Percentiles rank a stretch among this genome's conserved stretches.
Evolutionary conservation across 2,329 filamentous ascomycete genomes (phyloP).

Genomic region (Fusarium miscanthi): DNA sequence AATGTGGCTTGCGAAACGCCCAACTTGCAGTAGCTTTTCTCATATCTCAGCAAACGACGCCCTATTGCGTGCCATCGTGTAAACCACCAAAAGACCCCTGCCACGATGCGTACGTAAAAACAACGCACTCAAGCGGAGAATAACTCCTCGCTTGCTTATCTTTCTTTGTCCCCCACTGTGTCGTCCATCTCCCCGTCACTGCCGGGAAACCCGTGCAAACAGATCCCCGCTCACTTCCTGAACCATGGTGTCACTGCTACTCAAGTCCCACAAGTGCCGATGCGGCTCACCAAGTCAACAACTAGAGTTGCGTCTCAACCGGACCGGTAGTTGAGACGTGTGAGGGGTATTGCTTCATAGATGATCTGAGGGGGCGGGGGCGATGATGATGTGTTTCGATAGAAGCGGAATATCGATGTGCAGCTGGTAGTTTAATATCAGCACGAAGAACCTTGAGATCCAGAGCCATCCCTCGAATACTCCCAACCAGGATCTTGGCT

Average conservation of each 20-base stretch:
- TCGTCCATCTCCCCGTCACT: slow-evolving; percentile 8
- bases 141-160: slow-evolving; percentile 13
- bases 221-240: slow-evolving; percentile 1
- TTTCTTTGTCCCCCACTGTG: slow-evolving; percentile 6
- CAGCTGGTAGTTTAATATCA: not conserved
- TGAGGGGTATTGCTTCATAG: not conserved
- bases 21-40: not conserved
- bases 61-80: slow-evolving; percentile 20
- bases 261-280: slow-evolving; percentile 7
- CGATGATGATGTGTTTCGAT: not conserved
- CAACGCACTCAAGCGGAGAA: slow-evolving; percentile 31
- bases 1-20: not conserved
- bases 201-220: slow-evolving; percentile 22
- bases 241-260: not conserved
- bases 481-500: not conserved
- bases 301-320: not conserved
- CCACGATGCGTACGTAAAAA: slow-evolving; percentile 29
- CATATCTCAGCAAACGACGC: not conserved
- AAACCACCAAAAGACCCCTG: slow-evolving; percentile 12
- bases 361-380: not conserved
- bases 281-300: slow-evolving; percentile 18
- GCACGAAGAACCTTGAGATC: not conserved
- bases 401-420: not conserved
- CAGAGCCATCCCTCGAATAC: not conserved
- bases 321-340: not conserved